A percentile compares a stretch with the other conserved stretches of the same genome.
Evolutionary conservation across 2,329 filamentous ascomycete genomes (phyloP).

Genomic region (Claviceps fusiformis): DNA sequence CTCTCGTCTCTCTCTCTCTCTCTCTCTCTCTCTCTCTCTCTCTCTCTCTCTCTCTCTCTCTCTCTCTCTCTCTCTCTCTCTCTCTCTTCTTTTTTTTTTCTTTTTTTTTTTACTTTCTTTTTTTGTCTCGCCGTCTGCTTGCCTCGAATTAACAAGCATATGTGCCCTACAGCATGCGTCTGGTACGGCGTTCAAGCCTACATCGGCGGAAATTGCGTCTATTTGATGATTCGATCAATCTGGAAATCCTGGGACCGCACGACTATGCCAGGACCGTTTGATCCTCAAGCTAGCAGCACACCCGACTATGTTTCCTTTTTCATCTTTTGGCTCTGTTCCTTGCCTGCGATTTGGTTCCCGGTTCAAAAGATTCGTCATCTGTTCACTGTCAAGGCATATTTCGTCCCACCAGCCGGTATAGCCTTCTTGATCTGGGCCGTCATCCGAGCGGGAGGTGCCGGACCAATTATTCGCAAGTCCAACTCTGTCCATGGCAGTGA

Average conservation of each 20-base stretch:
- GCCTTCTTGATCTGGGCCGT: slow-evolving; percentile 82
- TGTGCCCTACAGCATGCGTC: slow-evolving; percentile 47
- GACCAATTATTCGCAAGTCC: slow-evolving; percentile 64
- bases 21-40: too few species aligned
- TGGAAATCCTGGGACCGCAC: slow-evolving; percentile 54
- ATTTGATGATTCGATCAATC: slow-evolving; percentile 77
- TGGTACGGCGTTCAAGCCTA: slow-evolving; percentile 82
- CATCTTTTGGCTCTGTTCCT: slow-evolving; percentile 68
- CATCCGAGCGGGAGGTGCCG: slow-evolving; percentile 66
- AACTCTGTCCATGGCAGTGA: slow-evolving; percentile 49
- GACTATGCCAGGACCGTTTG: slow-evolving; percentile 54
- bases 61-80: too few species aligned
- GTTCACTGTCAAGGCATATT: slow-evolving; percentile 78
- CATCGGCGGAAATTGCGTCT: slow-evolving; percentile 75
- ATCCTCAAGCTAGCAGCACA: slow-evolving; percentile 52
- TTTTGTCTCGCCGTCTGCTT: neutral
- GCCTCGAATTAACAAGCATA: neutral
- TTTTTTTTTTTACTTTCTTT: neutral
- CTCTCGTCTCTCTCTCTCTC: neutral
- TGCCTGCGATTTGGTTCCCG: slow-evolving; percentile 80
- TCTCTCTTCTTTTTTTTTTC: too few species aligned
- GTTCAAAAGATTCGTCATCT: slow-evolving; percentile 80
- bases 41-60: too few species aligned
- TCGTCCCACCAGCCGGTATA: slow-evolving; percentile 72
- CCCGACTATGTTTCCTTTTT: slow-evolving; percentile 71